A percentile compares a stretch with the other conserved stretches of the same genome.
Conservation (phyloP, 257 asterid species). For the Petunia secreta region DNA sequence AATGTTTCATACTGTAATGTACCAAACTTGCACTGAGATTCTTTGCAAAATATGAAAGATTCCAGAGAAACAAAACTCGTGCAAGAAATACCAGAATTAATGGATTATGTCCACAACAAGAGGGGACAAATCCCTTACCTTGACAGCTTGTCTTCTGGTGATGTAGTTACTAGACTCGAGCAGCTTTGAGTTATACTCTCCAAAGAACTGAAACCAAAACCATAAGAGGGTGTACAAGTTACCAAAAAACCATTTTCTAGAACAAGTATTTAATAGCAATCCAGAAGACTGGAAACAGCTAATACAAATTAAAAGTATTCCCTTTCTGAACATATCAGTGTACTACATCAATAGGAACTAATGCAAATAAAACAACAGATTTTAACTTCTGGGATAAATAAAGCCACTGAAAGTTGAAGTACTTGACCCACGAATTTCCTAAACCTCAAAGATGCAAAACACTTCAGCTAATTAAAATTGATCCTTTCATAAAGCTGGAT, state of each 20-base stretch:
- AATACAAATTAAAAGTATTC: neutral
- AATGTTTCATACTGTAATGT: neutral
- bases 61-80: conserved; percentile 16
- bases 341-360: neutral
- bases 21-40: neutral
- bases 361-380: neutral
- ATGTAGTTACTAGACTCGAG: conserved; percentile 82
- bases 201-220: conserved; percentile 62
- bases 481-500: neutral
- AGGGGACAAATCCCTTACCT: conserved; percentile 47
- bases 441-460: too few relatives aligned
- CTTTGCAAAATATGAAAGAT: neutral
- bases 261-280: neutral
- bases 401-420: neutral
- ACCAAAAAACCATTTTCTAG: neutral
- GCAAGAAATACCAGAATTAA: conserved; percentile 28
- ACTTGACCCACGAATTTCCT: neutral
- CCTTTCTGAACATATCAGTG: neutral
- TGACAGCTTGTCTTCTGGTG: conserved; percentile 90
- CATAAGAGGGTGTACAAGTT: conserved; percentile 7
- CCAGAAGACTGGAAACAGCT: neutral
- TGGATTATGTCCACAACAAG: neutral
- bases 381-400: too few relatives aligned
- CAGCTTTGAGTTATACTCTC: conserved; percentile 81
- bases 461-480: neutral